Evolutionary conservation across 352 stramenopile genomes (phyloP).

Genomic region (Globisporangium apiculatum): DNA sequence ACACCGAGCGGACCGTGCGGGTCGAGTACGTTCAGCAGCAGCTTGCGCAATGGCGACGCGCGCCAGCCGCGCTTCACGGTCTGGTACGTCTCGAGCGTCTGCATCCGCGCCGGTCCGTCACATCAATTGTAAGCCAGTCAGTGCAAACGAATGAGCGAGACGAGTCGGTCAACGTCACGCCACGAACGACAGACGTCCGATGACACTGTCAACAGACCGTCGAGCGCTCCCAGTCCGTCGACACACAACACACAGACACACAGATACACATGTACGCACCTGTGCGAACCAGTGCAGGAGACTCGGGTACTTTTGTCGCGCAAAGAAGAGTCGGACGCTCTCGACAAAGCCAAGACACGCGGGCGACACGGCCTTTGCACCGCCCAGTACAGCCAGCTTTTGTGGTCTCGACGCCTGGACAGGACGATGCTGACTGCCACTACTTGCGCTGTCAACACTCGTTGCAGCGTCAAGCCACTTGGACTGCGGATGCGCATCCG

Average conservation of each 20-base stretch:
- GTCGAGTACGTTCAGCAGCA: conserved; percentile 75
- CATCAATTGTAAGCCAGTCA: too few species aligned
- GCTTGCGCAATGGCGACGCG: conserved; percentile 49
- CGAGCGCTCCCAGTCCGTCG: too few species aligned
- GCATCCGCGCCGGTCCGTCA: conserved; percentile 2
- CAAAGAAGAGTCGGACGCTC: conserved; percentile 73
- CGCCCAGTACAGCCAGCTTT: background rate
- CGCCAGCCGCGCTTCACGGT: conserved; percentile 59
- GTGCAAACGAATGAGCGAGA: too few species aligned
- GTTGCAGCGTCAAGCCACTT: conserved; percentile 6
- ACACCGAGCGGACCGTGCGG: conserved; percentile 72
- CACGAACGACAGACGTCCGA: background rate
- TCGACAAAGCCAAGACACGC: conserved; percentile 55
- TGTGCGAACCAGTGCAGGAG: conserved; percentile 79
- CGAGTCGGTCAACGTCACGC: background rate
- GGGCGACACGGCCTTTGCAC: conserved; percentile 21
- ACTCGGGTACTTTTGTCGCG: conserved; percentile 73
- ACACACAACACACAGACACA: too few species aligned
- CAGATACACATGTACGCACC: conserved; percentile 21
- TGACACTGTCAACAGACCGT: background rate
- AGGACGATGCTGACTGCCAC: conserved; percentile 4
- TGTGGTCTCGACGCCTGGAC: conserved; percentile 2
- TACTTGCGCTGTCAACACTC: background rate
- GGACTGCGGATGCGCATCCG: background rate
- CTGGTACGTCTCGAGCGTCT: conserved; percentile 79